phyloP scores from a whole-genome alignment of 2,329 filamentous ascomycete species.

The Claviceps lovelessii region DNA sequence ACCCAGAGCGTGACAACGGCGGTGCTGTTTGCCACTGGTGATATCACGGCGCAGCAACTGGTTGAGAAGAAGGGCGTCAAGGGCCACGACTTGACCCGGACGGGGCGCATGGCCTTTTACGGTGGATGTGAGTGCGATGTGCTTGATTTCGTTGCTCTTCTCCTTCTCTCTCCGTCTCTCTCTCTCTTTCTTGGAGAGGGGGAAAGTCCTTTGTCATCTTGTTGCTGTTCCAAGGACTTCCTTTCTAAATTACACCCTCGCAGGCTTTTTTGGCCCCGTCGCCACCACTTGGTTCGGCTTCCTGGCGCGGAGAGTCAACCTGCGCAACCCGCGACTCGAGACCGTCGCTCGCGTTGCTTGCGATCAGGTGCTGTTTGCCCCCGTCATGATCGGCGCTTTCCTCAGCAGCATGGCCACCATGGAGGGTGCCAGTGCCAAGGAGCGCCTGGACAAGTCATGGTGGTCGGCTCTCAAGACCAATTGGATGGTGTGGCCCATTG shows the following conservation, averaged over 20 bases:
- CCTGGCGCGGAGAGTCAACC: slow-evolving; percentile 53
- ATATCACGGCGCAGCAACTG: slow-evolving; percentile 78
- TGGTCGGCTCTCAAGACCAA: slow-evolving; percentile 61
- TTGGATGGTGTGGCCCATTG: slow-evolving; percentile 75
- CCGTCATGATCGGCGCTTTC: slow-evolving; percentile 70
- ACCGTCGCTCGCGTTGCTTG: slow-evolving; percentile 62
- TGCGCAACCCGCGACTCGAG: slow-evolving; percentile 51
- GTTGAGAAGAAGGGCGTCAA: slow-evolving; percentile 68
- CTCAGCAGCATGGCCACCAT: slow-evolving; percentile 71
- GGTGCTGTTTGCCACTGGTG: slow-evolving; percentile 83
- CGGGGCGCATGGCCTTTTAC: slow-evolving; percentile 66
- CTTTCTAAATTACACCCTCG: not conserved
- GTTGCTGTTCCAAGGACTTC: no score
- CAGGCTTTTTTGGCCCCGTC: slow-evolving; percentile 72
- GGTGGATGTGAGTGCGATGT: slow-evolving; percentile 47
- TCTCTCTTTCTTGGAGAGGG: no score
- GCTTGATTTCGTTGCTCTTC: not conserved
- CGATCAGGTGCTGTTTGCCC: slow-evolving; percentile 75
- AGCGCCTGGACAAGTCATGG: slow-evolving; percentile 63
- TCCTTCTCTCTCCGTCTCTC: not conserved
- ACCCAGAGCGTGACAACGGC: slow-evolving; percentile 86
- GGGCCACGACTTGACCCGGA: slow-evolving; percentile 61
- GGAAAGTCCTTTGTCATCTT: no score
- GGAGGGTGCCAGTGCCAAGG: slow-evolving; percentile 46
- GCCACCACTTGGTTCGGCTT: slow-evolving; percentile 79